These are phyloP conservation scores for Metschnikowia gruessii DNA, from an alignment of 805 yeast species.

Conservation along the genomic window DNA sequence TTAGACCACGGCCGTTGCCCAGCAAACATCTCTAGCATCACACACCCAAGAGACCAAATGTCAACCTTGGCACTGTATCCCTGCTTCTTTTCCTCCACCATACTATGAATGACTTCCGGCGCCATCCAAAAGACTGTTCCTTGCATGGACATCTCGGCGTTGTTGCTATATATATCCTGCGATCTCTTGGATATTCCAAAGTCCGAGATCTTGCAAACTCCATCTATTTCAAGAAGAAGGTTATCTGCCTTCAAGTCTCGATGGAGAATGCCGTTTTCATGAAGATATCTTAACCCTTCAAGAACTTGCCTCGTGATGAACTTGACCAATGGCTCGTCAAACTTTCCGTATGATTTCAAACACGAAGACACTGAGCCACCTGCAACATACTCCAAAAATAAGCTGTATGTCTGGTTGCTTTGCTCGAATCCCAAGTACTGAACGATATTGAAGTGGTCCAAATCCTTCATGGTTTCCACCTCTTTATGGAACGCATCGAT, in stretches of 20 bases:
- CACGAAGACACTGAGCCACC: slow-evolving; percentile 95
- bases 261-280: slow-evolving; percentile 82
- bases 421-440: slow-evolving; percentile 94
- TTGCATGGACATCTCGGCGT: slow-evolving; percentile 96
- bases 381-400: slow-evolving; percentile 93
- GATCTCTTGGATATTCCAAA: slow-evolving; percentile 89
- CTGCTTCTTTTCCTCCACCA: slow-evolving; percentile 65
- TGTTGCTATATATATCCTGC: slow-evolving; percentile 77
- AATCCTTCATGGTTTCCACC: slow-evolving; percentile 88
- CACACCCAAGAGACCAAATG: slow-evolving; percentile 98
- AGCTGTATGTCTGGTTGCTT: slow-evolving; percentile 67
- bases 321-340: slow-evolving; percentile 72
- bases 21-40: slow-evolving; percentile 95
- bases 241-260: slow-evolving; percentile 96
- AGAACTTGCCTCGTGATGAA: slow-evolving; percentile 77
- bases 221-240: slow-evolving; percentile 81
- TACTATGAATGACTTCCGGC: slow-evolving; percentile 93
- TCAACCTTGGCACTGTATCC: slow-evolving; percentile 98
- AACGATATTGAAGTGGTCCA: slow-evolving; percentile 91
- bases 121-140: slow-evolving; percentile 99
- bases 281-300: slow-evolving; percentile 83
- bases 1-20: slow-evolving; percentile 98
- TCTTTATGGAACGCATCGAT: slow-evolving; percentile 85
- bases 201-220: slow-evolving; percentile 92
- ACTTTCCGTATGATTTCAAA: slow-evolving; percentile 76